Evolutionary conservation across 208 protist species (phyloP), one percentile per base, ranked within the genome.

Genomic region (Crithidia bombi): DNA sequence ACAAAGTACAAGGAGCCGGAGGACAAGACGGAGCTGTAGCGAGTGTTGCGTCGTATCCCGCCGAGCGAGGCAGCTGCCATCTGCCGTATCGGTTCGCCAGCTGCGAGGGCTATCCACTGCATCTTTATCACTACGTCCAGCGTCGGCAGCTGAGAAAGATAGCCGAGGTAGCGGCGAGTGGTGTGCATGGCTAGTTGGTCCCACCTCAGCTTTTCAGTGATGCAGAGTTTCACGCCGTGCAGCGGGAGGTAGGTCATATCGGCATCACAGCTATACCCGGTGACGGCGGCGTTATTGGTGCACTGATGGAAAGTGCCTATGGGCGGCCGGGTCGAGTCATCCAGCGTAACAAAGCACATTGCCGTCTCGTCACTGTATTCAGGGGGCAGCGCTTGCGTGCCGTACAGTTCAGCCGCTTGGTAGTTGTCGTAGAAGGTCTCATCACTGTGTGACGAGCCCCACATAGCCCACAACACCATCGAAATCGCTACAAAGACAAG

Each of bases 1-100:
- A 75, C 82, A 46, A 92, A 90, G 69, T 82, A 90, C n/a, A 92
- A 23, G 4, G 41, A 21, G 2, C 87, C 87, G 19, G 78, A 84
- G 10, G 51, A 73, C 28, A 57, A 25, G n/a, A 90, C 73, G 6
- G 87, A 49, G 43, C 64, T 74, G 50, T 73, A 78, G 9, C 77
- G 85, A 3, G 78, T 90, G 43, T 73, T 83, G 1, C 58, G 46
- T 35, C 65, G 44, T 14, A 74, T 35, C 26, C 75, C 65, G 35
- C 41, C 35, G 21, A 75, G 26, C 6, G 68, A 11, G 9, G 30
- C 3, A 35, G 44, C 44, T 19, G 62, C 51, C 12, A 61, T 28
- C 1, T 28, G 43, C 0, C 51, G 35, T 6, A 73, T 25, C 28
- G 41, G 47, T n/a, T 57, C 57, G 2, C 51, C 50, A n/a, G 67